phyloP scores from a whole-genome alignment of 1,139 yeast species.

The Trichomonascaceae sp. region DNA sequence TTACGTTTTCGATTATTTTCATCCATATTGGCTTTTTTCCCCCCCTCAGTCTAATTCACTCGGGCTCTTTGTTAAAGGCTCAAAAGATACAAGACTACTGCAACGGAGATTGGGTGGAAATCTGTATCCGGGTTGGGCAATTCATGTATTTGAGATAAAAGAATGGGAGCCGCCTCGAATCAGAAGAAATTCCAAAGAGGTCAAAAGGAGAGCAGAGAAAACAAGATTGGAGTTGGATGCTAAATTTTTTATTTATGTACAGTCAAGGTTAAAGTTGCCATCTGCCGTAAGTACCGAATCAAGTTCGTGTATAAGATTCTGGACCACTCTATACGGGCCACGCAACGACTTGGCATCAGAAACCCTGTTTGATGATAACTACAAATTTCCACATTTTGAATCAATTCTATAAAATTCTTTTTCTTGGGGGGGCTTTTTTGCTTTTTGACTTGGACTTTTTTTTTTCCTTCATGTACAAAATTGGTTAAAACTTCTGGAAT shows the following conservation, averaged over 20 bases:
- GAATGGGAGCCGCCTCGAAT: neutral
- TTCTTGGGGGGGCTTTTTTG: too few species aligned
- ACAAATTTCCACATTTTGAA: too few species aligned
- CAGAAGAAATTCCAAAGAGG: neutral
- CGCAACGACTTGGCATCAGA: neutral
- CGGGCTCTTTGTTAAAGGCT: neutral
- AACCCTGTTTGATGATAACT: neutral
- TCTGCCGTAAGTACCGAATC: neutral
- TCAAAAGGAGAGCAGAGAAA: neutral
- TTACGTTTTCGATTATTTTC: slow-evolving; percentile 46
- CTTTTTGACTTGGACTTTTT: neutral
- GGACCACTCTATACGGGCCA: neutral
- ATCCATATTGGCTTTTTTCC: neutral
- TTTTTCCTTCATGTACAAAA: neutral
- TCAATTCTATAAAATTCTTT: too few species aligned
- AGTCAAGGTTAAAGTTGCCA: neutral
- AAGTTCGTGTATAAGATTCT: neutral
- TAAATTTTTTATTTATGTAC: neutral
- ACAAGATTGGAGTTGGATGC: neutral
- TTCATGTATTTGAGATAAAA: neutral
- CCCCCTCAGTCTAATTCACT: slow-evolving; percentile 1
- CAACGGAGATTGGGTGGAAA: neutral
- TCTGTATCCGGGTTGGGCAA: neutral
- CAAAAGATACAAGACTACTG: neutral
- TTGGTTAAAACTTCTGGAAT: neutral